Percentiles rank a stretch among this genome's conserved stretches.
Conservation (phyloP, 2,329 filamentous ascomycete genomes). For the Plenodomus tracheiphilus region DNA sequence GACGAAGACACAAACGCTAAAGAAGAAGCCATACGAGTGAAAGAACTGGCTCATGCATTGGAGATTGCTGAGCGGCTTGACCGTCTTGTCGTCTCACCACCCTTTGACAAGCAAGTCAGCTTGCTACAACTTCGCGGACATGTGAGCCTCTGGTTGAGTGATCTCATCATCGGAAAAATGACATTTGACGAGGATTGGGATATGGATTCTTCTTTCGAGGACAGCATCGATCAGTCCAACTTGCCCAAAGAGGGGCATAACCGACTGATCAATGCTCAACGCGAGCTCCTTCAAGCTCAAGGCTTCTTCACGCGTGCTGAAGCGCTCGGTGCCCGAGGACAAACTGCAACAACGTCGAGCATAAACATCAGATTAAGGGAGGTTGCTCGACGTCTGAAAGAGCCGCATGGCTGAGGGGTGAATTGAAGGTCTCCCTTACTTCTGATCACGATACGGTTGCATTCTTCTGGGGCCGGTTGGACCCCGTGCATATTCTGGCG, state of each 20-base stretch:
- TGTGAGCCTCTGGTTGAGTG: constrained; percentile 73
- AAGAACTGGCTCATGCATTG: constrained; percentile 62
- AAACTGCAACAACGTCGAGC: constrained; percentile 17
- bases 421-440: background rate
- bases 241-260: constrained; percentile 12
- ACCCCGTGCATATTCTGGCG: background rate
- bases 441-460: background rate
- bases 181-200: constrained; percentile 20
- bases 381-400: constrained; percentile 12
- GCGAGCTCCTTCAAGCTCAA: constrained; percentile 27
- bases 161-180: constrained; percentile 58
- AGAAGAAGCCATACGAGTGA: constrained; percentile 47
- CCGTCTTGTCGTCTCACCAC: constrained; percentile 67
- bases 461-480: background rate
- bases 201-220: constrained; percentile 5
- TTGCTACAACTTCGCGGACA: constrained; percentile 74
- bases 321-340: constrained; percentile 19
- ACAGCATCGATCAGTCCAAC: background rate
- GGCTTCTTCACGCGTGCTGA: constrained; percentile 27
- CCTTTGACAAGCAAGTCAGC: constrained; percentile 69
- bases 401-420: background rate
- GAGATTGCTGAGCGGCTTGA: constrained; percentile 72
- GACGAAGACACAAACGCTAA: constrained; percentile 9
- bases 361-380: constrained; percentile 22
- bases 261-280: constrained; percentile 18